phyloP scores from a whole-genome alignment of 139 green algal genomes.

The Chlamydomonas sphaeroides region DNA sequence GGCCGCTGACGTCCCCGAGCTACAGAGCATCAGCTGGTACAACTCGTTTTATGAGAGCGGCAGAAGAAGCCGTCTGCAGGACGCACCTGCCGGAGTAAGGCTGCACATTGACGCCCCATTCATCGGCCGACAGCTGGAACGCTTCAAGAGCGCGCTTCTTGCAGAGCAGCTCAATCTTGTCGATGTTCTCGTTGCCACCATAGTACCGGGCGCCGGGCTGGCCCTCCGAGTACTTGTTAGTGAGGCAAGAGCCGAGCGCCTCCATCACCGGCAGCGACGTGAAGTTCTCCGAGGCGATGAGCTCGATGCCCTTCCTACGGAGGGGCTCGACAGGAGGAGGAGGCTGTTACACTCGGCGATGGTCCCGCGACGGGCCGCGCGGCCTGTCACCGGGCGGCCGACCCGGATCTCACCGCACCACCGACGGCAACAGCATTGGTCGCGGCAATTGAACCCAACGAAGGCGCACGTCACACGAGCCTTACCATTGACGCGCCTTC shows the following conservation, averaged over 20 bases:
- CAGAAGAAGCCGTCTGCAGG: not conserved
- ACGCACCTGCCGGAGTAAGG: conserved; percentile 91
- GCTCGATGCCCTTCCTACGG: conserved; percentile 93
- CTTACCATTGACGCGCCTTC: conserved; percentile 91
- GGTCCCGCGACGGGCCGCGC: no score
- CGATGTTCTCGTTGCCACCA: conserved; percentile 96
- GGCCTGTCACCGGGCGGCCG: no score
- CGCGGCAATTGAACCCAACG: no score
- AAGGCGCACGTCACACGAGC: no score
- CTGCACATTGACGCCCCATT: conserved; percentile 98
- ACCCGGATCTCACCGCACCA: no score
- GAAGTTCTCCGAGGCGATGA: conserved; percentile 99
- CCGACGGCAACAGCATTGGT: no score
- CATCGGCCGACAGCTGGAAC: conserved; percentile 83
- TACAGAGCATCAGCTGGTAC: no score
- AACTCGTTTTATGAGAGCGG: no score
- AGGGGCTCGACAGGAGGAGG: no score
- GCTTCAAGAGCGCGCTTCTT: conserved; percentile 91
- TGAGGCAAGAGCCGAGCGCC: conserved; percentile 93
- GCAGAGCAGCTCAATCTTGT: conserved; percentile 77
- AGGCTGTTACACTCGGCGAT: no score
- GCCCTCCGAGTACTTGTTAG: conserved; percentile 99
- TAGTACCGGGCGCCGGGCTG: conserved; percentile 96
- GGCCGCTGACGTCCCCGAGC: no score
- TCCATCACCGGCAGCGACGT: conserved; percentile 94